phyloP scores from a whole-genome alignment of 1,284 basidiomycete species.

The Cryptococcus sp. region DNA sequence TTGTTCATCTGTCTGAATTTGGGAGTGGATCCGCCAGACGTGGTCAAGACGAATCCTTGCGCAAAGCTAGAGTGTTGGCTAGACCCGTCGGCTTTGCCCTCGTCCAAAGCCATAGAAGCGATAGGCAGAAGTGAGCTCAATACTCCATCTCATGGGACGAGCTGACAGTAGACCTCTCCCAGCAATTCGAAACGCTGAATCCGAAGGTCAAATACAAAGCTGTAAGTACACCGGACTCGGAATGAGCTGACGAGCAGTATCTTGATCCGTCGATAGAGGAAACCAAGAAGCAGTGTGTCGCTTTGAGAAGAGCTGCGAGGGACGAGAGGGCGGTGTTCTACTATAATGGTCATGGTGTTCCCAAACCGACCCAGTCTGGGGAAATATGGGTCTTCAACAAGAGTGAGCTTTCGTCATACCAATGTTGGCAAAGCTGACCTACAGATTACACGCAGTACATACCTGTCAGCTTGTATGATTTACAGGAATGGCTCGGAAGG shows the following conservation, averaged over 20 bases:
- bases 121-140: conserved; percentile 44
- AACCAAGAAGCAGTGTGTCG: conserved; percentile 80
- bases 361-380: conserved; percentile 91
- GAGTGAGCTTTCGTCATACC: conserved; percentile 44
- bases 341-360: conserved; percentile 98
- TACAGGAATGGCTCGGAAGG: conserved; percentile 79
- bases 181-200: conserved; percentile 88
- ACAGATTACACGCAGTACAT: conserved; percentile 92
- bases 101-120: conserved; percentile 65
- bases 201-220: conserved; percentile 84
- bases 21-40: conserved; percentile 93
- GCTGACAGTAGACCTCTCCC: conserved; percentile 61
- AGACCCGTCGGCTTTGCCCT: conserved; percentile 83
- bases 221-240: conserved; percentile 21
- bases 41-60: conserved; percentile 95
- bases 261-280: conserved; percentile 95
- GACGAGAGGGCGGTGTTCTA: conserved; percentile 94
- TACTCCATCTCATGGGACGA: conserved; percentile 1
- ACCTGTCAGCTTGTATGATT: conserved; percentile 86
- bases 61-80: conserved; percentile 97
- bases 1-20: conserved; percentile 96
- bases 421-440: conserved; percentile 5
- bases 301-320: conserved; percentile 78
- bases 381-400: conserved; percentile 99
- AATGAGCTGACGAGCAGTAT: conserved; percentile 51